These are phyloP conservation scores for Gigaspora rosea DNA, from an alignment of 192 early-diverging fungal genomes.

Conservation along the genomic window DNA sequence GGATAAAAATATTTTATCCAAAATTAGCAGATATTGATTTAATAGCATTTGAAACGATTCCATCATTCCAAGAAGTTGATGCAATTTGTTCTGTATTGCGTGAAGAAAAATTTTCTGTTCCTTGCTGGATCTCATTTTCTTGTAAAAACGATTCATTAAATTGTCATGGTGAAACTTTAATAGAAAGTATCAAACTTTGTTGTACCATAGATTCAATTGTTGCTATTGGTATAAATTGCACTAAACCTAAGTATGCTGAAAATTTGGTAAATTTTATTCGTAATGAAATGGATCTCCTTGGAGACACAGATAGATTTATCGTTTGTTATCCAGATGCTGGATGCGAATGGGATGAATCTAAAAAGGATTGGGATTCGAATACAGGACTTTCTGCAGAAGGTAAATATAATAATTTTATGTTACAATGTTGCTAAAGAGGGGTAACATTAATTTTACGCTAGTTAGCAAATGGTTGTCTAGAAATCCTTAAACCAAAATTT, in stretches of 20 bases:
- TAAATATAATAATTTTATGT: too few species aligned
- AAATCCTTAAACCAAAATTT: too few species aligned
- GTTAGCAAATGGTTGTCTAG: too few species aligned
- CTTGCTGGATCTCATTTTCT: conserved; percentile 63
- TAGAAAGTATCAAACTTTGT: conserved; percentile 40
- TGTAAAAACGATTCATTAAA: conserved; percentile 40
- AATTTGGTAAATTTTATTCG: conserved; percentile 28
- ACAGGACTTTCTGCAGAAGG: too few species aligned
- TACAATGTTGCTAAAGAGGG: too few species aligned
- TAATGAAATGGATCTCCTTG: conserved; percentile 14
- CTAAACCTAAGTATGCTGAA: conserved; percentile 44
- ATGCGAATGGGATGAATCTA: conserved; percentile 43
- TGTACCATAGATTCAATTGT: conserved; percentile 39
- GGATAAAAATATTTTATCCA: conserved; percentile 41
- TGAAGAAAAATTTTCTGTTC: conserved; percentile 15
- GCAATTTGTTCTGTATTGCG: conserved; percentile 51
- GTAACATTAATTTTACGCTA: too few species aligned
- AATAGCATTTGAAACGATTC: conserved; percentile 71
- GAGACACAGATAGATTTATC: conserved; percentile 37
- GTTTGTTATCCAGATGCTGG: conserved; percentile 61
- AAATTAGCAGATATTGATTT: conserved; percentile 50
- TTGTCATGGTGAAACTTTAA: conserved; percentile 53
- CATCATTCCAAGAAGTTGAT: conserved; percentile 54
- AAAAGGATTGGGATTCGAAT: conserved; percentile 35
- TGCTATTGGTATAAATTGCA: conserved; percentile 69